Conservation (phyloP, 139 green algal species). For the Chlorella sp. region DNA sequence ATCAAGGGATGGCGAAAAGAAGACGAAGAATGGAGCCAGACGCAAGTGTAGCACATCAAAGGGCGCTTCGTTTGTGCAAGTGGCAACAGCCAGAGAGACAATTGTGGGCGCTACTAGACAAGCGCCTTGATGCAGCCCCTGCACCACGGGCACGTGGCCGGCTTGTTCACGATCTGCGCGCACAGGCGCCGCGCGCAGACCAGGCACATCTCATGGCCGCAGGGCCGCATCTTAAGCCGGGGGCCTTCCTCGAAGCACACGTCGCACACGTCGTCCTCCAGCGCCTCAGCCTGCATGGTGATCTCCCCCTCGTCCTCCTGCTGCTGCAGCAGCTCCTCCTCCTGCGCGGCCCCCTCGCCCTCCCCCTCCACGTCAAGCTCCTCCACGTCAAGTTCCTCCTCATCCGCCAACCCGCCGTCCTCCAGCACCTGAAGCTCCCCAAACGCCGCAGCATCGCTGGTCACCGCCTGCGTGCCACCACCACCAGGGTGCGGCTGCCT, state of each 20-base stretch:
- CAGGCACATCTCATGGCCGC: neutral
- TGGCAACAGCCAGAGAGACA: no score
- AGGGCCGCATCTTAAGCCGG: neutral
- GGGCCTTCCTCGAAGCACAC: conserved; percentile 1
- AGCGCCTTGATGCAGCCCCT: neutral
- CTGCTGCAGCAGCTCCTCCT: neutral
- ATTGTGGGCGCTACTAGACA: no score
- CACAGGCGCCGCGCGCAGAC: neutral
- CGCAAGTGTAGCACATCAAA: no score
- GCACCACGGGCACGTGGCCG: neutral
- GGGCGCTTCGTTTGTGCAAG: no score
- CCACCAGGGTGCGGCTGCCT: neutral
- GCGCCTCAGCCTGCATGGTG: neutral
- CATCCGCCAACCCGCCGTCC: no score
- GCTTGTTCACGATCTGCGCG: neutral
- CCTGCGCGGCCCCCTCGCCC: neutral
- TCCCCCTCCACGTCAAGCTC: neutral
- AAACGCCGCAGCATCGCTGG: no score
- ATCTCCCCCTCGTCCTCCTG: neutral
- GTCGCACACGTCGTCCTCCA: conserved; percentile 1
- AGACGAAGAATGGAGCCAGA: no score
- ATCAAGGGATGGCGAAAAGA: no score
- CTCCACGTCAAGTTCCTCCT: neutral
- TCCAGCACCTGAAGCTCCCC: no score
- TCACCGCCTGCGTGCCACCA: neutral